Evolutionary conservation across 495 filamentous ascomycete species (phyloP).

Genomic region (Terfezia boudieri): DNA sequence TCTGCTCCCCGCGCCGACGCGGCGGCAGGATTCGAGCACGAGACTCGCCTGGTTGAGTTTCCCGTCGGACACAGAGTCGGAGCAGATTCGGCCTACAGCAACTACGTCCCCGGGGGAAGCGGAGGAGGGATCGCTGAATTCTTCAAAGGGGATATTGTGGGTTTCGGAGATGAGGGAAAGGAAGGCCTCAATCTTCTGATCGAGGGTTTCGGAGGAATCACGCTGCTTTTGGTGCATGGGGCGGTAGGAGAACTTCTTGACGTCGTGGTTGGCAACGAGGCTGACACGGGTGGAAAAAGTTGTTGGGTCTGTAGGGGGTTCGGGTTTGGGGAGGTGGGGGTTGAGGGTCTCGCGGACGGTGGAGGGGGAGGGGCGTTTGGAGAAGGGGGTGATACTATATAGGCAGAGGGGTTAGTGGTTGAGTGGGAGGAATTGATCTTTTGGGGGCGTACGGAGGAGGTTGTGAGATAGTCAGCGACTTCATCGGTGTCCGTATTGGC

Average conservation of each 20-base stretch:
- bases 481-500: conserved; percentile 6
- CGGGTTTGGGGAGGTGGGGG: conserved; percentile 41
- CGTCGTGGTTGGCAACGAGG: conserved; percentile 58
- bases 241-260: conserved; percentile 76
- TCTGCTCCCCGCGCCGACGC: conserved; percentile 60
- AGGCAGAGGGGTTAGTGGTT: no score
- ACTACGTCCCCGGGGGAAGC: conserved; percentile 72
- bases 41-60: conserved; percentile 65
- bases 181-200: conserved; percentile 89
- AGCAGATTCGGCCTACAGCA: conserved; percentile 75
- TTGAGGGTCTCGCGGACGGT: conserved; percentile 67
- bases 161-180: conserved; percentile 44
- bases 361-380: conserved; percentile 51
- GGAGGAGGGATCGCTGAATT: conserved; percentile 65
- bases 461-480: neutral
- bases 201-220: conserved; percentile 74
- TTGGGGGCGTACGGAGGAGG: neutral
- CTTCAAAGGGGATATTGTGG: conserved; percentile 52
- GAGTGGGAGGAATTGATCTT: no score
- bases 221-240: conserved; percentile 83
- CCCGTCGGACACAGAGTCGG: conserved; percentile 52
- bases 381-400: conserved; percentile 35
- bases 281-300: conserved; percentile 38
- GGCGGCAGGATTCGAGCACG: conserved; percentile 65
- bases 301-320: conserved; percentile 28